A percentile compares a stretch with the other conserved stretches of the same genome.
These are phyloP conservation scores for Termitomyces sp. DNA, from an alignment of 768 basidiomycete species.

Conservation along the genomic window DNA sequence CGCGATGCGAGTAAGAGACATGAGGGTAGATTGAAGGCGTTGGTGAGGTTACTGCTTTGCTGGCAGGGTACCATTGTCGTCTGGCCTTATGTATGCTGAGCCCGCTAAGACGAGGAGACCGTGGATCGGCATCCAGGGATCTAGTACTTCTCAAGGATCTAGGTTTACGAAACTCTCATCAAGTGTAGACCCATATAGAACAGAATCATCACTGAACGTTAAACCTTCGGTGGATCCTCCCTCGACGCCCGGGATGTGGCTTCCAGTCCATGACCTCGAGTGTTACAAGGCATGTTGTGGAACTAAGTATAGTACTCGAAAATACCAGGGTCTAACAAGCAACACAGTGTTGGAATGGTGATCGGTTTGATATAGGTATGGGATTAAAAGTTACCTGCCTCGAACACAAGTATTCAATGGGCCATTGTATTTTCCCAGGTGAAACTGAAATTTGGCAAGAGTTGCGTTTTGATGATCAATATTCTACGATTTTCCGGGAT, in stretches of 20 bases:
- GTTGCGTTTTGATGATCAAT: background rate
- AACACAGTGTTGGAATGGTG: background rate
- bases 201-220: background rate
- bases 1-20: constrained; percentile 35
- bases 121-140: constrained; percentile 10
- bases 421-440: background rate
- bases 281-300: constrained; percentile 1
- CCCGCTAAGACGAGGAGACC: constrained; percentile 10
- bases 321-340: background rate
- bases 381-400: background rate
- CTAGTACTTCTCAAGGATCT: constrained; percentile 6
- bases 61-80: background rate
- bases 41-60: background rate
- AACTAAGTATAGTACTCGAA: background rate
- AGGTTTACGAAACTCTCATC: constrained; percentile 8
- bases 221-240: constrained; percentile 12
- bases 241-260: constrained; percentile 6
- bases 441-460: background rate
- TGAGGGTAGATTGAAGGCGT: constrained; percentile 10
- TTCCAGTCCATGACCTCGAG: constrained; percentile 4
- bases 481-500: background rate
- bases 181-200: constrained; percentile 6
- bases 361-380: background rate
- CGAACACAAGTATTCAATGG: background rate
- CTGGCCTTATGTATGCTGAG: constrained; percentile 9